Evolutionary conservation across 1,284 basidiomycete species (phyloP).

Genomic region (Ganoderma sp.): DNA sequence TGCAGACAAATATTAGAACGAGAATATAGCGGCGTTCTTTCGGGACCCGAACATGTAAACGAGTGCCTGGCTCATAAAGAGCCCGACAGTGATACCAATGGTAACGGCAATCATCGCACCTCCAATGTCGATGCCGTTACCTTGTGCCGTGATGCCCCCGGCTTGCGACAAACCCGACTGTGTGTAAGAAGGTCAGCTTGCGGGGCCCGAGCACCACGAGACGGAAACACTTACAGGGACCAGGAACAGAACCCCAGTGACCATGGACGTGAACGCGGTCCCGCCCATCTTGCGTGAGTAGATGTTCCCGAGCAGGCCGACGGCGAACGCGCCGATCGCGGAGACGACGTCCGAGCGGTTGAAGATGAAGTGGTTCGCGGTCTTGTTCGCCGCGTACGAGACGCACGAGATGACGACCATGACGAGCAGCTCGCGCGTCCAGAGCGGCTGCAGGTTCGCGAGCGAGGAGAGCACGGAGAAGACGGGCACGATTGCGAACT

Average conservation of each 20-base stretch:
- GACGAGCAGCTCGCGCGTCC: constrained; percentile 72
- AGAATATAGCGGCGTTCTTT: constrained; percentile 85
- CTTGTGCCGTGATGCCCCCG: constrained; percentile 76
- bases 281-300: constrained; percentile 89
- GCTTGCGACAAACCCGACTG: constrained; percentile 88
- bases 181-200: constrained; percentile 15
- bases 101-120: constrained; percentile 88
- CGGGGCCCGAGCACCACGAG: constrained; percentile 3
- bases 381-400: constrained; percentile 78
- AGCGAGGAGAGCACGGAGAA: constrained; percentile 80
- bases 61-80: constrained; percentile 86
- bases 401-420: constrained; percentile 88
- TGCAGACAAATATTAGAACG: constrained; percentile 54
- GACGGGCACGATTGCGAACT: constrained; percentile 81
- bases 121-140: constrained; percentile 75
- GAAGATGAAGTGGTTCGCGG: constrained; percentile 85
- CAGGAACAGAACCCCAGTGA: constrained; percentile 84
- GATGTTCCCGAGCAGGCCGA: constrained; percentile 81
- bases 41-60: constrained; percentile 86
- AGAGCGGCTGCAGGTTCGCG: constrained; percentile 78
- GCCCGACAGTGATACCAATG: constrained; percentile 89
- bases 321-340: constrained; percentile 86
- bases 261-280: constrained; percentile 90
- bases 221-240: constrained; percentile 63
- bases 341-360: constrained; percentile 84